Evolutionary conservation across 768 basidiomycete species (phyloP), one percentile per base, ranked within the genome.

Genomic region (Dictyophora rubrovolvata): DNA sequence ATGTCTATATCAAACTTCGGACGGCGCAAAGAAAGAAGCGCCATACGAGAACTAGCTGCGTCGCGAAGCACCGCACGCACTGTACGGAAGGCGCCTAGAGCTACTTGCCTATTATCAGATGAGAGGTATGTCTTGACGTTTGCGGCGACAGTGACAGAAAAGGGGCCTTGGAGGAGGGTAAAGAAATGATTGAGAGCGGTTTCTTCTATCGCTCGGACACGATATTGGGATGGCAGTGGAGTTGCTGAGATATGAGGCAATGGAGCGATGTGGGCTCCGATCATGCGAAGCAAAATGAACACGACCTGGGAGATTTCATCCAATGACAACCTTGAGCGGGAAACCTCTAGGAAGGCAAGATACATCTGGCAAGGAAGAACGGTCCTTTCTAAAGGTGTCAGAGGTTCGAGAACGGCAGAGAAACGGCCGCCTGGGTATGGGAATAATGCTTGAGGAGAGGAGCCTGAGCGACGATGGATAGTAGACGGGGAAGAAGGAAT

Each of bases 271-370:
- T 80, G 86, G 64, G 80, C 83, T 0, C 84, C 81, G 21, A 87
- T 75, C 20, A 79, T 79, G 17, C 85, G 82, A 65, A 89, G 86
- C n/a, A 91, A 79, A 35, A 86, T 73, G 0, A 86, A 84, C n/a
- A 89, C 73, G 55, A 89, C 81, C 36, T 71, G 64, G 12, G 71
- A 67, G 36, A 89, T 77, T 64, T 79, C 76, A 11, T 69, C 69
- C 7, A 83, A 77, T 5, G 83, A 74, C 16, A 89, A 73, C 16
- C 75, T 76, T 65, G 84, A 84, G 50, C 83, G 71, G 60, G 85
- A 82, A 1, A 79, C 74, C n/a, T 73, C 70, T 11, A 89, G 77
- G 66, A 87, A 81, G 61, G 74, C 74, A 17, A 89, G 75, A 66
- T 86, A 89, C 48, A 87, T 73, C 10, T 75, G 69, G 42, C 82